A percentile compares a stretch with the other conserved stretches of the same genome.
These are phyloP conservation scores for Cydonia oblonga DNA, from an alignment of 331 rosid genomes.

Conservation along the genomic window DNA sequence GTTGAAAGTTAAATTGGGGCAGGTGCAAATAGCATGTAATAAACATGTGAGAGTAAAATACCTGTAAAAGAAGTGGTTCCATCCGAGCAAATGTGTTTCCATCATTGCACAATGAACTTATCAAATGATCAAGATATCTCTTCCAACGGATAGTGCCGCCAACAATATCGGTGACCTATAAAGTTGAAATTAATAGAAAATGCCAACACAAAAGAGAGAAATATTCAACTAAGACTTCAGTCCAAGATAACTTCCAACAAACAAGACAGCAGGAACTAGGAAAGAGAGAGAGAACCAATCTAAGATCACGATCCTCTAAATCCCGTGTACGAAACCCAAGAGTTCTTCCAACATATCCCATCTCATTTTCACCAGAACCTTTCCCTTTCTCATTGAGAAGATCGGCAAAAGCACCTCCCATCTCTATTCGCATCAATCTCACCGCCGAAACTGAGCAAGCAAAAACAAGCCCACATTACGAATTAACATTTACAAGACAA, in stretches of 20 bases:
- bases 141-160: conserved; percentile 91
- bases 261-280: conserved; percentile 9
- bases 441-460: conserved; percentile 61
- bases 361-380: conserved; percentile 90
- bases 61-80: conserved; percentile 93
- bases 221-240: not conserved
- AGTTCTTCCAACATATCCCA: conserved; percentile 78
- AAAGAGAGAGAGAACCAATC: conserved; percentile 45
- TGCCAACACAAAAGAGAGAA: not conserved
- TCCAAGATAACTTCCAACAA: not conserved
- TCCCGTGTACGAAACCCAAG: conserved; percentile 74
- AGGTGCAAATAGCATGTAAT: not conserved
- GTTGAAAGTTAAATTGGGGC: not conserved
- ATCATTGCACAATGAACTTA: conserved; percentile 53
- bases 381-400: conserved; percentile 88
- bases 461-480: not conserved
- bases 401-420: conserved; percentile 92
- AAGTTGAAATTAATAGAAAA: not conserved
- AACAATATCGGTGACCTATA: conserved; percentile 74
- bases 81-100: conserved; percentile 44
- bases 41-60: conserved; percentile 9
- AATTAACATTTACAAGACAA: not conserved
- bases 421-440: conserved; percentile 79
- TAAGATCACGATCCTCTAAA: conserved; percentile 66
- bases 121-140: conserved; percentile 76